phyloP scores from a whole-genome alignment of 2,329 filamentous ascomycete genomes.

The Colletotrichum graminicola region DNA sequence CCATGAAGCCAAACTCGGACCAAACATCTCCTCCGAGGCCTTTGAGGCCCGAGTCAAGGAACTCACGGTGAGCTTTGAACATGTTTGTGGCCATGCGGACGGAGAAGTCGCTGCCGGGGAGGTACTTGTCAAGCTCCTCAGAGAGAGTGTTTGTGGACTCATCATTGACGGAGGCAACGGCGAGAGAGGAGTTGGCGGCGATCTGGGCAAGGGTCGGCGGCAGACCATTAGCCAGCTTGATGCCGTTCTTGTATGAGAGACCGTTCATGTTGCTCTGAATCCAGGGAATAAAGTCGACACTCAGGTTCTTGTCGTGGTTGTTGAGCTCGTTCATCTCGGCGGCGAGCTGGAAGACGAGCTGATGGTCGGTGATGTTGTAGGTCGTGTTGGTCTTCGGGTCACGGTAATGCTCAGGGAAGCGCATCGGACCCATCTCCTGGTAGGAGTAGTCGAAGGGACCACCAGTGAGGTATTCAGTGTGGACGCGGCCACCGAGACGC shows the following conservation, averaged over 20 bases:
- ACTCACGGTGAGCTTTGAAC: conserved; percentile 59
- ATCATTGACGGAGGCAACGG: conserved; percentile 48
- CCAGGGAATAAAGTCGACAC: conserved; percentile 73
- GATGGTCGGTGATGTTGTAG: conserved; percentile 70
- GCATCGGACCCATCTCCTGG: conserved; percentile 76
- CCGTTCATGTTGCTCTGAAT: conserved; percentile 68
- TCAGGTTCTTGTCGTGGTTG: conserved; percentile 59
- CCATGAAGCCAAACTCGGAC: conserved; percentile 73
- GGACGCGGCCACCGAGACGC: conserved; percentile 73
- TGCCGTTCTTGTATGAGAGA: conserved; percentile 61
- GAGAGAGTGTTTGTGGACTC: conserved; percentile 51
- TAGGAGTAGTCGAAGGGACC: conserved; percentile 74
- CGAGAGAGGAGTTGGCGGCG: conserved; percentile 57
- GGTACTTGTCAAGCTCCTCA: conserved; percentile 53
- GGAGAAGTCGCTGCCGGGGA: conserved; percentile 53
- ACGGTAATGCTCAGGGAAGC: conserved; percentile 68
- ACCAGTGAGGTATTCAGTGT: conserved; percentile 71
- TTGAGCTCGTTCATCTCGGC: conserved; percentile 72
- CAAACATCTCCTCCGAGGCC: conserved; percentile 69
- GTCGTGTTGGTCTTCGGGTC: conserved; percentile 67
- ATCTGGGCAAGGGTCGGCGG: conserved; percentile 66
- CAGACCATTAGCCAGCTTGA: conserved; percentile 62
- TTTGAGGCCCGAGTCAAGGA: conserved; percentile 50
- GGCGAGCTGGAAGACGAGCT: conserved; percentile 74
- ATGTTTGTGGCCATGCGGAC: conserved; percentile 56